Conservation (phyloP, 1,284 basidiomycete genomes). For the Moesziomyces aphidis region DNA sequence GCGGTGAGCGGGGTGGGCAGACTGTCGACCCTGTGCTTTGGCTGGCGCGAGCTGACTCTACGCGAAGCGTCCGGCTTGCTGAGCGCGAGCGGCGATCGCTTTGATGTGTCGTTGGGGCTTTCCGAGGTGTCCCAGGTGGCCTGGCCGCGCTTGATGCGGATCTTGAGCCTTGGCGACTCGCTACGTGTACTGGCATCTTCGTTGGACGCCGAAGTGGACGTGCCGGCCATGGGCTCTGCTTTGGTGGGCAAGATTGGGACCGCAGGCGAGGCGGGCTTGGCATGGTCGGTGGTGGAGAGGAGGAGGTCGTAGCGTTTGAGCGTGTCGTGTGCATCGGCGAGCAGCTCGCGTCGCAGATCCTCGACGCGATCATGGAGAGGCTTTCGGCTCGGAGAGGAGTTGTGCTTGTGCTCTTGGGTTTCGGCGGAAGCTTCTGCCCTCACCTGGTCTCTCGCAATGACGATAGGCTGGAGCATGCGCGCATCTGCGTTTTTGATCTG, state of each 20-base stretch:
- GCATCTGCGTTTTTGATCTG: conserved; percentile 80
- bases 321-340: conserved; percentile 50
- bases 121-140: conserved; percentile 31
- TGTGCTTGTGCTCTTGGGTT: conserved; percentile 1
- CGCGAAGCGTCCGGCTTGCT: conserved; percentile 7
- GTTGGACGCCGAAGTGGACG: background rate
- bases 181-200: conserved; percentile 16
- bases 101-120: conserved; percentile 18
- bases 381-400: background rate
- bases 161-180: conserved; percentile 38
- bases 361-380: conserved; percentile 38
- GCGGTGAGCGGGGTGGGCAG: conserved; percentile 27
- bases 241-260: conserved; percentile 12
- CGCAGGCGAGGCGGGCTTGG: conserved; percentile 18
- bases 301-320: conserved; percentile 54
- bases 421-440: conserved; percentile 10
- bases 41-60: conserved; percentile 28
- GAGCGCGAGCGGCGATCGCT: background rate
- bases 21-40: conserved; percentile 35
- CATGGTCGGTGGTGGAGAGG: conserved; percentile 23
- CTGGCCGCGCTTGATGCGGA: conserved; percentile 33
- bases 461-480: conserved; percentile 48
- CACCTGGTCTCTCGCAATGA: conserved; percentile 48
- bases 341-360: conserved; percentile 46
- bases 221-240: conserved; percentile 1